Conservation (phyloP, 768 basidiomycete genomes). For the Mycena maculata region DNA sequence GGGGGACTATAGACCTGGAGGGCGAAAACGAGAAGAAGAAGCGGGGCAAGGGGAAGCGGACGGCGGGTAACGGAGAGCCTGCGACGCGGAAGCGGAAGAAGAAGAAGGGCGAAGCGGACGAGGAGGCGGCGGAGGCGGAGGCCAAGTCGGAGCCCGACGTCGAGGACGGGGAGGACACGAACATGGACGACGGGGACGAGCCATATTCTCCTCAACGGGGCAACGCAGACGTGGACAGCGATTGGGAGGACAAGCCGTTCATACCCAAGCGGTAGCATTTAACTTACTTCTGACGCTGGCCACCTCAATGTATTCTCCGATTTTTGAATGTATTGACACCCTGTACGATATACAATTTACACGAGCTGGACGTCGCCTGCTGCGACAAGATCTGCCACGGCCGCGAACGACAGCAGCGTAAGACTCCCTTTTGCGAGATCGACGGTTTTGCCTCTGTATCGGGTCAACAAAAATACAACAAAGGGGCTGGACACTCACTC, state of each 20-base stretch:
- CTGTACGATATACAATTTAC: constrained; percentile 46
- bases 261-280: constrained; percentile 49
- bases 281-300: constrained; percentile 24
- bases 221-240: constrained; percentile 57
- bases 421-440: constrained; percentile 87
- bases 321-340: constrained; percentile 33
- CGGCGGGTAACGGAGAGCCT: constrained; percentile 57
- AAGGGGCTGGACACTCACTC: constrained; percentile 60
- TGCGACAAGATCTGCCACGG: constrained; percentile 78
- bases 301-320: constrained; percentile 27
- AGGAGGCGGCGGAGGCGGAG: constrained; percentile 26
- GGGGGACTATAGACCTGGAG: constrained; percentile 81
- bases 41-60: constrained; percentile 64
- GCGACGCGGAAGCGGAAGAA: constrained; percentile 53
- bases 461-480: constrained; percentile 20
- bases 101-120: constrained; percentile 46
- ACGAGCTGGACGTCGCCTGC: constrained; percentile 84
- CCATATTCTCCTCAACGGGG: constrained; percentile 47
- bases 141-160: constrained; percentile 36
- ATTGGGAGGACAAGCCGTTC: constrained; percentile 59
- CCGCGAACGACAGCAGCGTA: constrained; percentile 79
- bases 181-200: constrained; percentile 58
- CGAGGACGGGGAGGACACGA: constrained; percentile 46
- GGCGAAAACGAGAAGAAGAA: constrained; percentile 72
- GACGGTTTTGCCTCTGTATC: constrained; percentile 71